Evolutionary conservation across 192 early-diverging fungal genomes (phyloP), one percentile per base, ranked within the genome.

Genomic region (Kickxella alabastrina): DNA sequence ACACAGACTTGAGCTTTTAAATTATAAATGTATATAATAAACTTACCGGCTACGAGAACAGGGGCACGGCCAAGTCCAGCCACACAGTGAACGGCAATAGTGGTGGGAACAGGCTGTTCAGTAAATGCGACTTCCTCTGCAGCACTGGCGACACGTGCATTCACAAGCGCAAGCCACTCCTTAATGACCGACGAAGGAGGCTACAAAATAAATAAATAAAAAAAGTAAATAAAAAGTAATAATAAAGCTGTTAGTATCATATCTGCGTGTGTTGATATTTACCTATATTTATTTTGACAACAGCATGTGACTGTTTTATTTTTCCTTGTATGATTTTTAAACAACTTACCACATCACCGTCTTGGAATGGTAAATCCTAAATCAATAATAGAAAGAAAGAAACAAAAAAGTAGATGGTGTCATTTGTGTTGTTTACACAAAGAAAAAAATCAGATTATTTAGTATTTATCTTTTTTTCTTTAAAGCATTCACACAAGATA

Each of bases 1-100:
- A n/a, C n/a, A n/a, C n/a, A n/a, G n/a, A n/a, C n/a, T n/a, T n/a
- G n/a, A n/a, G n/a, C n/a, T n/a, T n/a, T n/a, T n/a, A n/a, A n/a
- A n/a, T n/a, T n/a, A n/a, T n/a, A n/a, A n/a, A n/a, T n/a, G n/a
- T n/a, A n/a, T n/a, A n/a, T n/a, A n/a, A n/a, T n/a, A 28, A 10
- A 50, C 65, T 56, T 60, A 68, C 65, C 57, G 0, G 88, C 87
- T 8, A 90, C 94, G 9, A 99, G 76, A 14, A 93, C 86, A 1
- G 95, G 95, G 3, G 95, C 95, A 21, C 95, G 87, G 6, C 94
- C 94, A 6, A 97, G 81, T 22, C 94, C 94, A 4, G 94, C 92
- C 17, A 97, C 93, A 61, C 94, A 97, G 59, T 97, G 94, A 5
- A 95, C 85, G 2, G 91, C 93, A 50, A 89, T 87, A 1, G 85